phyloP scores from a whole-genome alignment of 306 rosid genomes.

The Fagus sylvatica region DNA sequence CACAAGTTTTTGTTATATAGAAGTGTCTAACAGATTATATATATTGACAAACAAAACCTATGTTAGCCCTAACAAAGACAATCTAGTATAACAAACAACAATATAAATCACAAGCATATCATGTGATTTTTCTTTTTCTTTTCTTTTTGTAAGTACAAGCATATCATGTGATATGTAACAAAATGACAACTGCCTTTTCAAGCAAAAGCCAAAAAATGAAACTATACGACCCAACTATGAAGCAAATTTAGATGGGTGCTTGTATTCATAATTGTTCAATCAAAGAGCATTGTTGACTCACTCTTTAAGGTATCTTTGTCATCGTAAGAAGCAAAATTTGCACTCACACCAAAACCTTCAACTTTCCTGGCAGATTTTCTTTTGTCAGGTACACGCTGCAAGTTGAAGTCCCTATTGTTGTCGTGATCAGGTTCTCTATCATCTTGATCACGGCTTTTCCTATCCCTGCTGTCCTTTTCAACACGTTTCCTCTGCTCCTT shows the following conservation, averaged over 20 bases:
- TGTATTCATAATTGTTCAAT: slow-evolving; percentile 9
- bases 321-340: slow-evolving; percentile 61
- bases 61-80: background rate
- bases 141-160: background rate
- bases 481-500: slow-evolving; percentile 68
- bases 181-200: background rate
- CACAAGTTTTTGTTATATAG: background rate
- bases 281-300: slow-evolving; percentile 39
- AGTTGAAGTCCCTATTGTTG: slow-evolving; percentile 53
- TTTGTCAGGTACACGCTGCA: slow-evolving; percentile 61
- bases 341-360: slow-evolving; percentile 61
- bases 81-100: background rate
- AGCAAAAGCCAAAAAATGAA: slow-evolving; percentile 2
- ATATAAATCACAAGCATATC: background rate
- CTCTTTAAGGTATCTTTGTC: slow-evolving; percentile 71
- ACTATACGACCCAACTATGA: slow-evolving; percentile 15
- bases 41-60: background rate
- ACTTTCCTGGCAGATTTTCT: slow-evolving; percentile 67
- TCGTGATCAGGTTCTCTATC: slow-evolving; percentile 76
- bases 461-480: slow-evolving; percentile 65
- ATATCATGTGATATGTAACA: slow-evolving; percentile 18
- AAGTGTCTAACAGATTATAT: background rate
- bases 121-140: slow-evolving; percentile 3
- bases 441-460: slow-evolving; percentile 71
- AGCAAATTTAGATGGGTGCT: slow-evolving; percentile 2